These are phyloP conservation scores for Dalbergia cochinchinensis DNA, from an alignment of 306 rosid species.

Conservation along the genomic window DNA sequence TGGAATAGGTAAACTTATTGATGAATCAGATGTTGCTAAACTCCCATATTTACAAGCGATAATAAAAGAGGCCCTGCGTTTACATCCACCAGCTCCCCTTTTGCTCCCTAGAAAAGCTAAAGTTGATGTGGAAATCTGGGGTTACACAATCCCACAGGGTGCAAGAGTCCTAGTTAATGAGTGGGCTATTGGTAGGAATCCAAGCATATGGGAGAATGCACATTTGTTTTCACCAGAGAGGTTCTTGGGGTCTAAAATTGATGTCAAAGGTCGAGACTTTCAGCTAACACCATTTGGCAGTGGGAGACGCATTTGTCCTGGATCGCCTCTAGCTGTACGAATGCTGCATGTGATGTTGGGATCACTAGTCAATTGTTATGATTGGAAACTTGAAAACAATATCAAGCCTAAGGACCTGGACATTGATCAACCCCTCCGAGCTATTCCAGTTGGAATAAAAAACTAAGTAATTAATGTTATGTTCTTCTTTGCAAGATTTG, in stretches of 20 bases:
- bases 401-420: constrained; percentile 48
- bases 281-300: constrained; percentile 62
- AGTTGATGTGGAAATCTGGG: constrained; percentile 51
- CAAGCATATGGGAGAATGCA: constrained; percentile 55
- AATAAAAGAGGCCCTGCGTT: constrained; percentile 59
- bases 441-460: constrained; percentile 18
- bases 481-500: no score
- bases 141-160: constrained; percentile 58
- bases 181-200: constrained; percentile 59
- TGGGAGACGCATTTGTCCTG: constrained; percentile 59
- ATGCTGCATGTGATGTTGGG: constrained; percentile 66
- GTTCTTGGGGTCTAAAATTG: constrained; percentile 55
- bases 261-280: constrained; percentile 56
- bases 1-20: constrained; percentile 59
- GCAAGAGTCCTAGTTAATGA: constrained; percentile 56
- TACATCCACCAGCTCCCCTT: constrained; percentile 57
- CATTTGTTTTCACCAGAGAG: constrained; percentile 62
- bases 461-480: background rate
- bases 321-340: constrained; percentile 57
- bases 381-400: constrained; percentile 67
- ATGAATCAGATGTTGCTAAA: constrained; percentile 60
- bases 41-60: constrained; percentile 69
- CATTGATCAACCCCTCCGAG: constrained; percentile 46
- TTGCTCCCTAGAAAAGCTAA: constrained; percentile 63
- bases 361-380: constrained; percentile 59